Conservation (phyloP, 257 asterid species). For the Solanum appendiculatum region DNA sequence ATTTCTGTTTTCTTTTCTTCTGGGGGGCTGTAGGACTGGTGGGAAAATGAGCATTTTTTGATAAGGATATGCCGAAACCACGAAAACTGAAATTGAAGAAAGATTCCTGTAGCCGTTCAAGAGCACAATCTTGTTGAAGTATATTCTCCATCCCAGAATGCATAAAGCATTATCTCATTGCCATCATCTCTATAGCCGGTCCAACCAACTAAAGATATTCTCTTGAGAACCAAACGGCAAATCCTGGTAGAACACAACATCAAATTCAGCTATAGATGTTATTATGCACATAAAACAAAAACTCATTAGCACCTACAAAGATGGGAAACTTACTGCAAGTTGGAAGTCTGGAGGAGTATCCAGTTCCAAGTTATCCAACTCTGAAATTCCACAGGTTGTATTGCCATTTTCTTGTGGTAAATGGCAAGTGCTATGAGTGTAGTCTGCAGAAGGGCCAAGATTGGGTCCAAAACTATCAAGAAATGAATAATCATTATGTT, state of each 20-base stretch:
- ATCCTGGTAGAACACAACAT: slow-evolving; percentile 33
- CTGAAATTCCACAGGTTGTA: slow-evolving; percentile 31
- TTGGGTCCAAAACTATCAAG: slow-evolving; percentile 6
- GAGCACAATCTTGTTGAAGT: background rate
- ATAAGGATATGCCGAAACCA: background rate
- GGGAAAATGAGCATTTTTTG: background rate
- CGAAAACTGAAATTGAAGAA: background rate
- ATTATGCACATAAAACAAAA: background rate
- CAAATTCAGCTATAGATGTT: background rate
- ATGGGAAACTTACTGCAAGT: slow-evolving; percentile 24
- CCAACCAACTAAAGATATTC: slow-evolving; percentile 44
- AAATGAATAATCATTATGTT: slow-evolving; percentile 7
- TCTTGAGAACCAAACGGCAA: slow-evolving; percentile 48
- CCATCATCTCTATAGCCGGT: slow-evolving; percentile 11
- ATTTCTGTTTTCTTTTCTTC: background rate
- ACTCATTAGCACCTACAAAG: background rate
- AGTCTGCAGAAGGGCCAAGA: slow-evolving; percentile 14
- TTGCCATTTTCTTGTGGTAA: slow-evolving; percentile 11
- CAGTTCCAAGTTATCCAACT: slow-evolving; percentile 48
- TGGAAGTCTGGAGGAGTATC: slow-evolving; percentile 64
- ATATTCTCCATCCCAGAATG: background rate
- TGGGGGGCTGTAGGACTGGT: background rate
- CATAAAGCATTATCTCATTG: background rate
- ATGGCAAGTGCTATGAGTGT: slow-evolving; percentile 2
- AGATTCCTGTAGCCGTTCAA: background rate